Evolutionary conservation across 2,329 filamentous ascomycete genomes (phyloP), one percentile per base, ranked within the genome.

Genomic region (Fusarium falciforme): DNA sequence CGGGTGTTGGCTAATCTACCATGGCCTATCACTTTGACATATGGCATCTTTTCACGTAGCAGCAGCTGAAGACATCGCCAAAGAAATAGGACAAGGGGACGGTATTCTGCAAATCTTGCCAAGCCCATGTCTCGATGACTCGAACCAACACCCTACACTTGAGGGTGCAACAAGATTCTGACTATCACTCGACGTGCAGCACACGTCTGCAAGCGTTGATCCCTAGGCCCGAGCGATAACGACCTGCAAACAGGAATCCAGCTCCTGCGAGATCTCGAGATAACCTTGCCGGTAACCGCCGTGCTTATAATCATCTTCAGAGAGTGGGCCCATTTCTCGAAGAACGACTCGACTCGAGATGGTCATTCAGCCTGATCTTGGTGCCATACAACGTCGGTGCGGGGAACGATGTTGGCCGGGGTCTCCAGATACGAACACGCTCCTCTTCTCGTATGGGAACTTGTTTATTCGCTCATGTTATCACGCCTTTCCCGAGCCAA

Each of bases 391-490:
- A 49, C 59, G 9, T 57, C 42, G 35, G 60, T 66, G 71, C 69
- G 60, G 71, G 68, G 68, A 65, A 74, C 35, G 59, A 55, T 49
- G 33, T 64, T 59, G 38, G 61, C 27, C 35, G 44, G 61, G 58
- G 64, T 55, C 61, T 63, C 33, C 36, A 69, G 57, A 74, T 74
- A 74, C 68, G 71, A 74, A 42, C 60, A 59, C 64, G 64, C 67
- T 60, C 55, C 64, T 22, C 57, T 44, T 36, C 64, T 74, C 71
- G 71, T 74, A 69, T 74, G 71, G 64, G 57, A 29, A 69, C 71
- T 72, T 55, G 61, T 61, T 69, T 72, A 74, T 74, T 74, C 72
- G 61, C 72, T 72, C 68, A 72, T 49, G 55, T 35, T 40, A 74
- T 74, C 61, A 54, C 60, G 66, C 57, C 54, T 73, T 61, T 55